Conservation (phyloP, 176 grass and related monocot species). For the Lolium rigidum region DNA sequence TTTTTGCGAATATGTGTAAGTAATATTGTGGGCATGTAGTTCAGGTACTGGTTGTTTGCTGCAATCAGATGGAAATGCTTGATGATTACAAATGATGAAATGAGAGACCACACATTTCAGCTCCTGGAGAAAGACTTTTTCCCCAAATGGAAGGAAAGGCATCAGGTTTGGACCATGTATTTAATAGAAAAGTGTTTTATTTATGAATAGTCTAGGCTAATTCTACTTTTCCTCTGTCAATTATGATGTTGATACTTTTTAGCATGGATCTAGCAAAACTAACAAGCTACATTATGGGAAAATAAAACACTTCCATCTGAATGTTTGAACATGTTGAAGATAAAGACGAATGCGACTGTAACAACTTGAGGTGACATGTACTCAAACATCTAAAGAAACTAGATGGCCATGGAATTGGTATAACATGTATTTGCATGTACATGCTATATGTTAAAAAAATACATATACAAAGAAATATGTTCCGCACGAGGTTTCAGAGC, state of each 20-base stretch:
- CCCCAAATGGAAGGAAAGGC: slow-evolving; percentile 81
- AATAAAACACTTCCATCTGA: neutral
- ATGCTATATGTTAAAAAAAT: slow-evolving; percentile 11
- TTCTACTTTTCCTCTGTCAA: slow-evolving; percentile 23
- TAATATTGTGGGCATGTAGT: slow-evolving; percentile 52
- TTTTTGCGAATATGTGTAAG: neutral
- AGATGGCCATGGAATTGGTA: neutral
- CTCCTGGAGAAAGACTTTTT: slow-evolving; percentile 70
- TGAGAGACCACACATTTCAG: slow-evolving; percentile 85
- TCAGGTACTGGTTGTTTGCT: slow-evolving; percentile 84
- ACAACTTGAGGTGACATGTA: neutral
- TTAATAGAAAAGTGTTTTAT: neutral
- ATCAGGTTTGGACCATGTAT: slow-evolving; percentile 66
- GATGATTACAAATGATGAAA: slow-evolving; percentile 85
- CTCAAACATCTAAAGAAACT: neutral
- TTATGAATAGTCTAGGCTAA: neutral
- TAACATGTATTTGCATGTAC: neutral
- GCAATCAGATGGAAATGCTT: slow-evolving; percentile 85
- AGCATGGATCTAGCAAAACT: neutral
- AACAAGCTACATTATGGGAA: slow-evolving; percentile 1
- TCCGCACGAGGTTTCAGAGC: neutral
- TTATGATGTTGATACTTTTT: neutral
- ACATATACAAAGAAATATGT: slow-evolving; percentile 1
- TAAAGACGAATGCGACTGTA: neutral
- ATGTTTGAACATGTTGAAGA: slow-evolving; percentile 16